These are phyloP conservation scores for Macrophomina tecta DNA, from an alignment of 2,329 filamentous ascomycete species.

Conservation along the genomic window DNA sequence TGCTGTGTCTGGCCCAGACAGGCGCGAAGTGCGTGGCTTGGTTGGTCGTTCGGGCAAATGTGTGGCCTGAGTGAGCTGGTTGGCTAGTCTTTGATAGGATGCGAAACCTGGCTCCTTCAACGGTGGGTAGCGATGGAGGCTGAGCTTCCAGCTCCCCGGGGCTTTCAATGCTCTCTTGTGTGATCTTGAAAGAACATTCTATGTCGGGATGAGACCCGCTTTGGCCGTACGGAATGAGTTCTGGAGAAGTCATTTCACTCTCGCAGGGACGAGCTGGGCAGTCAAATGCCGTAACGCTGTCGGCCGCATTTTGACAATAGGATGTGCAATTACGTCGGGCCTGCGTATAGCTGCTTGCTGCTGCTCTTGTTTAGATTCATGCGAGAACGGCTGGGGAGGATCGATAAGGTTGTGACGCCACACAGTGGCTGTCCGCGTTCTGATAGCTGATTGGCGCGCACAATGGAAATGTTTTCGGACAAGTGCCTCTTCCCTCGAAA, in stretches of 20 bases:
- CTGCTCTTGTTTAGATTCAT: not conserved
- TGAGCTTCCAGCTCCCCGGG: not conserved
- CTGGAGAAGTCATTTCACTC: too few relatives aligned
- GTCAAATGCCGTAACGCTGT: too few relatives aligned
- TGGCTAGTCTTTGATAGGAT: too few relatives aligned
- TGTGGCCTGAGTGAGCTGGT: not conserved
- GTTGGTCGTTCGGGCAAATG: not conserved
- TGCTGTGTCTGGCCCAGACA: not conserved
- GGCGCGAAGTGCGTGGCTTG: not conserved
- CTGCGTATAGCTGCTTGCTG: too few relatives aligned
- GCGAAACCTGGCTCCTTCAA: not conserved
- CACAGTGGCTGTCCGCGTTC: too few relatives aligned
- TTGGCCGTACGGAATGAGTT: too few relatives aligned
- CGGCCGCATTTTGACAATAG: too few relatives aligned
- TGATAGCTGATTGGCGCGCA: not conserved
- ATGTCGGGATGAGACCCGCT: too few relatives aligned
- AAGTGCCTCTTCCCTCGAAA: not conserved
- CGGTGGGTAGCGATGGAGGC: not conserved
- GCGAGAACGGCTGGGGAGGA: not conserved
- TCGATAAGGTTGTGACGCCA: conserved; percentile 17
- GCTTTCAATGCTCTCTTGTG: too few relatives aligned
- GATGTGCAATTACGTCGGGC: too few relatives aligned
- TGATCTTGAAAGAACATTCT: too few relatives aligned
- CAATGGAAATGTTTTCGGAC: not conserved
- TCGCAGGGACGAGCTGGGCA: too few relatives aligned